Conservation (phyloP, 108 stramenopile species). For the Thalassiosira profunda region DNA sequence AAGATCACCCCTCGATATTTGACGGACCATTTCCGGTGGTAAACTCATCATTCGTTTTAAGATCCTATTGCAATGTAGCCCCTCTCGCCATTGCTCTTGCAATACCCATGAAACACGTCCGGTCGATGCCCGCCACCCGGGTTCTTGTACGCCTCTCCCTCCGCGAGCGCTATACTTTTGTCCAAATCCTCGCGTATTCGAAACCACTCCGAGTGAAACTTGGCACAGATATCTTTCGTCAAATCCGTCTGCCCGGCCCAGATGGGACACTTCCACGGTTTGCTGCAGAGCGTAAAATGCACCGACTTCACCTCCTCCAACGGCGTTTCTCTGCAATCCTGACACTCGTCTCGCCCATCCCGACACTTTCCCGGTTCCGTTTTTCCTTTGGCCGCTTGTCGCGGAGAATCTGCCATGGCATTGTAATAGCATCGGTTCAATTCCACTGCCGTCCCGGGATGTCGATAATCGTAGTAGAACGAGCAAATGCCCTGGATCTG, state of each 20-base stretch:
- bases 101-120: constrained; percentile 49
- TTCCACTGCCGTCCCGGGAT: constrained; percentile 68
- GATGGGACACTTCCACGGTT: constrained; percentile 87
- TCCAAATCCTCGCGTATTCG: constrained; percentile 46
- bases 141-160: neutral
- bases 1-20: constrained; percentile 24
- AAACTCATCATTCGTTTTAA: no score
- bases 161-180: constrained; percentile 4
- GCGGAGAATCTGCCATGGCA: constrained; percentile 91
- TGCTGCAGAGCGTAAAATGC: constrained; percentile 93
- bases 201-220: constrained; percentile 53
- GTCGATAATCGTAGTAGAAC: constrained; percentile 79
- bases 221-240: constrained; percentile 9
- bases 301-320: constrained; percentile 68
- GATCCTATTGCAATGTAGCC: constrained; percentile 48
- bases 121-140: constrained; percentile 32
- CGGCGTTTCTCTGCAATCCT: constrained; percentile 68
- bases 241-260: neutral
- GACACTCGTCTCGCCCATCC: constrained; percentile 56
- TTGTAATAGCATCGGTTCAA: constrained; percentile 93
- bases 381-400: constrained; percentile 31
- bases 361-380: constrained; percentile 31
- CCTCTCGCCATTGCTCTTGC: constrained; percentile 30
- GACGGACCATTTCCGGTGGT: constrained; percentile 48
- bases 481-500: constrained; percentile 83